Evolutionary conservation across 306 rosid genomes (phyloP).

Genomic region (Cicer pinnatifidum): DNA sequence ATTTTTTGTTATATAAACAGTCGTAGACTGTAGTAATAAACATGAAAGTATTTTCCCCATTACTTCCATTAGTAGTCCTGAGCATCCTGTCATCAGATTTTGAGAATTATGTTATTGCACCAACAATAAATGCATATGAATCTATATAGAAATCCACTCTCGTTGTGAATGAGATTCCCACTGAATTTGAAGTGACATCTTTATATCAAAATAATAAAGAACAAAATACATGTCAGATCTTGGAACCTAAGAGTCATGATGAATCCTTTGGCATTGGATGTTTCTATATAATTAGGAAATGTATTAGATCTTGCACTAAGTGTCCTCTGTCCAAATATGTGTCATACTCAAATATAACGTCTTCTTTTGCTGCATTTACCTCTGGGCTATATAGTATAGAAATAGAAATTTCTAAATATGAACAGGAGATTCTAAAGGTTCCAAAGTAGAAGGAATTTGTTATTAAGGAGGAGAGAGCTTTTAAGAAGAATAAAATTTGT

Average conservation of each 20-base stretch:
- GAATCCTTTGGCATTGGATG: neutral
- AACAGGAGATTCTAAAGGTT: too few species aligned
- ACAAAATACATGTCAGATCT: neutral
- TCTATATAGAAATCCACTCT: neutral
- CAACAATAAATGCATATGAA: neutral
- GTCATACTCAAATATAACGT: neutral
- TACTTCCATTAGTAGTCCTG: too few species aligned
- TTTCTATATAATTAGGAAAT: neutral
- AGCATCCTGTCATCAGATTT: neutral
- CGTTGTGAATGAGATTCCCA: neutral
- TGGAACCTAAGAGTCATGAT: neutral
- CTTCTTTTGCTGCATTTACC: neutral
- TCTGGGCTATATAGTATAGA: neutral
- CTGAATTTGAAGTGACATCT: neutral
- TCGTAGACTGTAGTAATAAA: too few species aligned
- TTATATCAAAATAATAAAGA: neutral
- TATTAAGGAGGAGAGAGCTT: too few species aligned
- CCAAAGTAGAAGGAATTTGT: too few species aligned
- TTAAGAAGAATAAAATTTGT: too few species aligned
- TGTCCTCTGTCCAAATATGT: neutral
- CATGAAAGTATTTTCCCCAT: too few species aligned
- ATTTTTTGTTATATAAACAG: too few species aligned
- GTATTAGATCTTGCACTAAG: neutral
- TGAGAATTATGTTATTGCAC: neutral
- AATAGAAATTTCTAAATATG: too few species aligned